Evolutionary conservation across 257 asterid genomes (phyloP).

Genomic region (Gentiana macrophylla): DNA sequence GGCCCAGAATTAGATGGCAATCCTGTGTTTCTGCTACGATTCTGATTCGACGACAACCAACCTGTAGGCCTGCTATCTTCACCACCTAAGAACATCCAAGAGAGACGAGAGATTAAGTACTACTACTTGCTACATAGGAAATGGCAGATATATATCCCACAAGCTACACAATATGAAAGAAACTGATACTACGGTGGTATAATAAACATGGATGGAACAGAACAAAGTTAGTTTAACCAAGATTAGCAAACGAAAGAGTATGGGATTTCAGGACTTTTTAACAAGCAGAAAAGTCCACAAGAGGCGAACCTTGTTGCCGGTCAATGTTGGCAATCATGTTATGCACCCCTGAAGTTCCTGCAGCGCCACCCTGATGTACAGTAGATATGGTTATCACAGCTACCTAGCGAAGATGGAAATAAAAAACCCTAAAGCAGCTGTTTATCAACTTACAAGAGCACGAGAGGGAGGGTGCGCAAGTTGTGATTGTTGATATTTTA

Average conservation of each 20-base stretch:
- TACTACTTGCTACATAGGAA: background rate
- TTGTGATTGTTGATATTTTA: constrained; percentile 79
- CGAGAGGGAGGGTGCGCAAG: constrained; percentile 71
- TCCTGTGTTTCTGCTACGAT: constrained; percentile 35
- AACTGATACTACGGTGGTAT: background rate
- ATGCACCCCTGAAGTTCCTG: constrained; percentile 64
- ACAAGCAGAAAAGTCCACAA: constrained; percentile 4
- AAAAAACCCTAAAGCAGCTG: constrained; percentile 4
- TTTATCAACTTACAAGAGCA: constrained; percentile 45
- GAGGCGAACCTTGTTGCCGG: constrained; percentile 52
- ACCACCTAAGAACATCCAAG: constrained; percentile 34
- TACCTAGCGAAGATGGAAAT: background rate
- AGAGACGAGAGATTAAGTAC: constrained; percentile 4
- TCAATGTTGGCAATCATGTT: constrained; percentile 36
- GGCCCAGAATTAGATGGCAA: constrained; percentile 41
- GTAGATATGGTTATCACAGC: constrained; percentile 1
- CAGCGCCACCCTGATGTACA: constrained; percentile 40
- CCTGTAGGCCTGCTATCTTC: constrained; percentile 54
- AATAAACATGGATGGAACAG: background rate
- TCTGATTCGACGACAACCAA: constrained; percentile 32
- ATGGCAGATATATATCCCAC: background rate
- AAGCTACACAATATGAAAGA: background rate
- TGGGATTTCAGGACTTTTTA: background rate
- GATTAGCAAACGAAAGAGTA: background rate
- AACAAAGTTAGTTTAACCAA: background rate